Percentiles rank a stretch among this genome's conserved stretches.
Evolutionary conservation across 1,284 basidiomycete species (phyloP).

Genomic region (Tylopilus sp.): DNA sequence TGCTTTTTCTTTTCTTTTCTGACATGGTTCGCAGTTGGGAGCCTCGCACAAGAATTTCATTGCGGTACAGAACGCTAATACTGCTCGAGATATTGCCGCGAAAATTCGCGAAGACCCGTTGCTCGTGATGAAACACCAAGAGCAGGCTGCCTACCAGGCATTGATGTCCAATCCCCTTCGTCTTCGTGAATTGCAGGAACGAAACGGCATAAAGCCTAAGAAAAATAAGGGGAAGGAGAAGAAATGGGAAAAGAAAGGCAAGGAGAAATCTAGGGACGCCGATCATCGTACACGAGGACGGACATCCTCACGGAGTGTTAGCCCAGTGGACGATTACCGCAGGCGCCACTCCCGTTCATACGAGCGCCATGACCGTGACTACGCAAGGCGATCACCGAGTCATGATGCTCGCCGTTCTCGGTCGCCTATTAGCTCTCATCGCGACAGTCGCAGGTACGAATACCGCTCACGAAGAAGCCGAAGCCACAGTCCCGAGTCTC

Average conservation of each 20-base stretch:
- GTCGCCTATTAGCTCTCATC: conserved; percentile 32
- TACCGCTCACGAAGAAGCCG: conserved; percentile 26
- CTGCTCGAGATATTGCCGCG: conserved; percentile 78
- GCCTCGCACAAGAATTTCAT: conserved; percentile 86
- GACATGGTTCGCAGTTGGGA: conserved; percentile 53
- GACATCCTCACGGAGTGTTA: conserved; percentile 39
- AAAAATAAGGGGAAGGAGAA: conserved; percentile 73
- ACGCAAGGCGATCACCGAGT: conserved; percentile 34
- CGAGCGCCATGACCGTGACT: conserved; percentile 34
- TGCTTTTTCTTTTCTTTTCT: background rate
- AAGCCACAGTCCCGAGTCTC: conserved; percentile 32
- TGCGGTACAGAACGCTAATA: conserved; percentile 90
- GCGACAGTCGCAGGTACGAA: conserved; percentile 21
- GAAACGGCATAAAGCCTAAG: conserved; percentile 68
- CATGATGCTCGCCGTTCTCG: conserved; percentile 38
- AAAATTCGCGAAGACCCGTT: conserved; percentile 97
- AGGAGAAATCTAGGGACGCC: conserved; percentile 44
- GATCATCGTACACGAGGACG: conserved; percentile 33
- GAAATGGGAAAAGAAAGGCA: conserved; percentile 50
- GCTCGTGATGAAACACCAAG: conserved; percentile 95
- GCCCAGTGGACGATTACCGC: conserved; percentile 25
- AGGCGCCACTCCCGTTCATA: conserved; percentile 36
- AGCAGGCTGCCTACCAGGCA: conserved; percentile 88
- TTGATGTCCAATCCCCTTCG: conserved; percentile 89
- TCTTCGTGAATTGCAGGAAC: conserved; percentile 74